Evolutionary conservation across 2,329 filamentous ascomycete genomes (phyloP).

Genomic region (Claviceps digitariae): DNA sequence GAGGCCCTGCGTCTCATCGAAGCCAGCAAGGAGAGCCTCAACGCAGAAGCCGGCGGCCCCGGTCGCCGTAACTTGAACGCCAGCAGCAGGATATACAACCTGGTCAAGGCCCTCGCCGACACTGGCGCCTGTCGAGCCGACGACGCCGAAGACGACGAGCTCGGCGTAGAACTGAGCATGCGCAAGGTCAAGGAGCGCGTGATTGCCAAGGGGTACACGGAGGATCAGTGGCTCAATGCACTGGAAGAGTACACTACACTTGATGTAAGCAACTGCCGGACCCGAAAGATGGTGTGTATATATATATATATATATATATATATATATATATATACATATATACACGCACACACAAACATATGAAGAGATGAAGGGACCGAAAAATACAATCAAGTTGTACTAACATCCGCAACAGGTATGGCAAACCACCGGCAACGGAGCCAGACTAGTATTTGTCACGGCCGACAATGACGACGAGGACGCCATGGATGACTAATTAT

Average conservation of each 20-base stretch:
- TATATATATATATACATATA: neutral
- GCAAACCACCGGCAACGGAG: slow-evolving; percentile 62
- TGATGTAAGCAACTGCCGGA: no score
- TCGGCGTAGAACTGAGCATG: slow-evolving; percentile 62
- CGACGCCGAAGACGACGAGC: slow-evolving; percentile 36
- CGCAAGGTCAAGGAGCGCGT: slow-evolving; percentile 82
- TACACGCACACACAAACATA: neutral
- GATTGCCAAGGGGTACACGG: slow-evolving; percentile 90
- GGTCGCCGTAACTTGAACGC: slow-evolving; percentile 59
- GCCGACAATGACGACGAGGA: slow-evolving; percentile 38
- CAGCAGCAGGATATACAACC: slow-evolving; percentile 84
- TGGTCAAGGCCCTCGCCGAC: slow-evolving; percentile 79
- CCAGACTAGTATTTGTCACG: slow-evolving; percentile 58
- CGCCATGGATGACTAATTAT: slow-evolving; percentile 28
- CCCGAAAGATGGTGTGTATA: no score
- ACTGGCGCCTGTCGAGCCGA: slow-evolving; percentile 74
- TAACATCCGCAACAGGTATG: slow-evolving; percentile 47
- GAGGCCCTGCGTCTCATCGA: slow-evolving; percentile 85
- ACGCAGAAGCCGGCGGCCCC: slow-evolving; percentile 49
- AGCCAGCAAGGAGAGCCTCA: slow-evolving; percentile 82
- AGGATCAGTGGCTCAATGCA: slow-evolving; percentile 76
- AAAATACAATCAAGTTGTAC: slow-evolving; percentile 6
- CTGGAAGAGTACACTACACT: slow-evolving; percentile 80
- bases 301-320: neutral
- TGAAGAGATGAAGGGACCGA: neutral